These are phyloP conservation scores for Penicillium nordicum DNA, from an alignment of 2,329 filamentous ascomycete genomes.

Conservation along the genomic window DNA sequence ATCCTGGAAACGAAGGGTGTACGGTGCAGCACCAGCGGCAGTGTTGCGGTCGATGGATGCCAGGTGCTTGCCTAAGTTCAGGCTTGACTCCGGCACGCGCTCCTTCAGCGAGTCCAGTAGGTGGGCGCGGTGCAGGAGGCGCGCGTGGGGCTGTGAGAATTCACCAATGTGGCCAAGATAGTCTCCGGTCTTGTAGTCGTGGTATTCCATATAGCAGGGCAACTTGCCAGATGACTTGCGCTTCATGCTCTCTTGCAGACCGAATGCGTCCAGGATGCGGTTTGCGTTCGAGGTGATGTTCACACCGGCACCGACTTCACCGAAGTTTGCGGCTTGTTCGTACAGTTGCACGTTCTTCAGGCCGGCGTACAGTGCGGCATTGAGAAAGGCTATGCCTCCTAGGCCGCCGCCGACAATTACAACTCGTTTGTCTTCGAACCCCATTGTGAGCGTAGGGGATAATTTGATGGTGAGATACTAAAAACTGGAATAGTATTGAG, in stretches of 20 bases:
- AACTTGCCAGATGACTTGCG: conserved; percentile 35
- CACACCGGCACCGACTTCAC: conserved; percentile 39
- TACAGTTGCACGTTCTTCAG: conserved; percentile 34
- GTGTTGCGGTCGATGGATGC: conserved; percentile 20
- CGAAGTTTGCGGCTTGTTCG: conserved; percentile 38
- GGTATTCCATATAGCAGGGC: conserved; percentile 32
- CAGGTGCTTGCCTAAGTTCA: conserved; percentile 29
- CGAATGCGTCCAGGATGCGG: conserved; percentile 33
- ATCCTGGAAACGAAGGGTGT: conserved; percentile 43
- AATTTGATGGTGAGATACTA: neutral
- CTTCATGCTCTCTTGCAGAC: conserved; percentile 30
- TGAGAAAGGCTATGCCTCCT: conserved; percentile 38
- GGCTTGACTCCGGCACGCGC: conserved; percentile 25
- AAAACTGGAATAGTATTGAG: neutral
- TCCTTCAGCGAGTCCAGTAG: conserved; percentile 37
- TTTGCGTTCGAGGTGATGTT: conserved; percentile 39
- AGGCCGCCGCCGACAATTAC: conserved; percentile 38
- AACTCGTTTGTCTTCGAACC: conserved; percentile 29
- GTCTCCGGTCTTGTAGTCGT: conserved; percentile 26
- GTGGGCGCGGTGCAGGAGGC: conserved; percentile 33
- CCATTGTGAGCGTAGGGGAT: conserved; percentile 19
- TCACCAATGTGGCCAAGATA: conserved; percentile 32
- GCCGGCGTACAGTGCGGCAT: conserved; percentile 34
- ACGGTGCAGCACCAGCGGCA: conserved; percentile 24
- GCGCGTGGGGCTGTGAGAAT: conserved; percentile 25